Conservation (phyloP, 164 flowering plant genomes). For the Vitis rupestris region DNA sequence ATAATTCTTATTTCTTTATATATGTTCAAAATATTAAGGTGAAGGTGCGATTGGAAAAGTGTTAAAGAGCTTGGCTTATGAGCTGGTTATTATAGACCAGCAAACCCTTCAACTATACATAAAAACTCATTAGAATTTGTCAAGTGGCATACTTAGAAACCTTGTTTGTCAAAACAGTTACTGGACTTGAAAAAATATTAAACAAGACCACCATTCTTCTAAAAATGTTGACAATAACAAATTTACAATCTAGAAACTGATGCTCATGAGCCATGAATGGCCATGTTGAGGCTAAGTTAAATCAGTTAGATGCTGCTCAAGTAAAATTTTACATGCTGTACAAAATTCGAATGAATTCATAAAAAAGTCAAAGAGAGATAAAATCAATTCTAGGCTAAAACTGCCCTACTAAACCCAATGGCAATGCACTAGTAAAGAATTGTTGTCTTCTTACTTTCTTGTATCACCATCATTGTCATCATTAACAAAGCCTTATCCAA, state of each 20-base stretch:
- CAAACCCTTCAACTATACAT: neutral
- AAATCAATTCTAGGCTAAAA: no score
- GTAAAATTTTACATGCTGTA: no score
- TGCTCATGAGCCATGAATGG: neutral
- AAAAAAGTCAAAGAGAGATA: no score
- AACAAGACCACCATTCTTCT: neutral
- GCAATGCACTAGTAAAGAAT: no score
- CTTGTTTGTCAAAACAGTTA: neutral
- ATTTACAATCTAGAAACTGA: no score
- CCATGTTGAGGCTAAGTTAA: neutral
- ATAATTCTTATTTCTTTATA: no score
- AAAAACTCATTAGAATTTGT: neutral
- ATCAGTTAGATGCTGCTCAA: neutral
- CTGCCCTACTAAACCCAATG: no score
- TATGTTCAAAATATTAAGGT: neutral
- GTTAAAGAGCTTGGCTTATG: constrained; percentile 2
- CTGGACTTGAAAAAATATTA: neutral
- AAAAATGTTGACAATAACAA: neutral
- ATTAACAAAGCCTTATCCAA: no score
- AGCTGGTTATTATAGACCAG: neutral
- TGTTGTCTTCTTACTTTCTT: no score
- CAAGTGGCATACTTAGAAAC: neutral
- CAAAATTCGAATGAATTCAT: no score
- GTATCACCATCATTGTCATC: no score
- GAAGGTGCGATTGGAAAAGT: neutral